Evolutionary conservation across 148 eudicot genomes (phyloP), one percentile per base, ranked within the genome.

Genomic region (Camellia sinensis): DNA sequence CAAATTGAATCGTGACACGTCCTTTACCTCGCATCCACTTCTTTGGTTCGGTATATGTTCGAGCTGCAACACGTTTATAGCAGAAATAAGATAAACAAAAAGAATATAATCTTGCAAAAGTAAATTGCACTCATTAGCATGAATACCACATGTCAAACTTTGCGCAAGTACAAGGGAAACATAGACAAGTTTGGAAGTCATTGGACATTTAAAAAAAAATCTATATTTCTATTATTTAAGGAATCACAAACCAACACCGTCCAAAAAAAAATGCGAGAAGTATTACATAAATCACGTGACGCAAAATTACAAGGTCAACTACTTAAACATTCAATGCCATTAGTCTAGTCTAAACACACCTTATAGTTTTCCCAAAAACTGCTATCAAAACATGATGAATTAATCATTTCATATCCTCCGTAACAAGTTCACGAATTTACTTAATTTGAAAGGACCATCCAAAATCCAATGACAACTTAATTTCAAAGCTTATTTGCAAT

Each of bases 1-100:
- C 93, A 56, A 90, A 90, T 73, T 89, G 91, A 52, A 90, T 88
- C 1, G 93, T 90, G 19, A 89, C 86, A 73, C 91, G 93, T 45
- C 91, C 93, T 80, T 90, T 90, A 12, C 91, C 94, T n/a, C 86
- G 87, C 87, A 91, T 87, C 90, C 91, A 89, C 79, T 91, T 91
- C 56, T 64, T 76, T 14, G 94, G 93, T 79, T 90, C 91, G 2
- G 90, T 67, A 69, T 87, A 90, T 7, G 93, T 90, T 43, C 91
- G 84, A 41, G 54, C 93, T 90, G 85, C 29, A 71, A 79, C 2
- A 48, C 3, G 22, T 62, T 13, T 21, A 71, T 57, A 15, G 37
- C 29, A 60, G 44, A 57, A 79, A 14, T 15, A 14, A 19, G 43
- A 21, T 12, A 14, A 43, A 68, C 21, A 13, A 21, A 68, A 41